These are phyloP conservation scores for Passiflora organensis DNA, from an alignment of 345 rosid genomes.

Conservation along the genomic window DNA sequence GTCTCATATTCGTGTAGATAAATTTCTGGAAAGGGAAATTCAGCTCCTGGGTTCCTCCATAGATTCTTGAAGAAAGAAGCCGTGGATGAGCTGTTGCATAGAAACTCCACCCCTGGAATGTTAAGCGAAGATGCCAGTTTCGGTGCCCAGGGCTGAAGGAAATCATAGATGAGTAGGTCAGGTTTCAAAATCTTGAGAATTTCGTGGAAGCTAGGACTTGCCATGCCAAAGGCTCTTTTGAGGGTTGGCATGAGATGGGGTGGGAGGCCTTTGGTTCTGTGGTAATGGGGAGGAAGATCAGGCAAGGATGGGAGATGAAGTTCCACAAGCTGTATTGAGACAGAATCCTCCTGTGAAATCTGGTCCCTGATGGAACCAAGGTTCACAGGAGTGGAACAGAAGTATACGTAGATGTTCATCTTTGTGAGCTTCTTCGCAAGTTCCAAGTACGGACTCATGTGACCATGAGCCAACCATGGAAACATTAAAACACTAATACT, in stretches of 20 bases:
- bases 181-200: constrained; percentile 23
- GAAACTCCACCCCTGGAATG: constrained; percentile 19
- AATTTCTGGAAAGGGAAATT: constrained; percentile 14
- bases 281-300: constrained; percentile 22
- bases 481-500: constrained; percentile 23
- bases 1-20: neutral
- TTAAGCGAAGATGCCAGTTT: constrained; percentile 10
- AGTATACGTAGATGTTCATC: constrained; percentile 17
- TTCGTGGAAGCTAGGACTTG: constrained; percentile 11
- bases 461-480: constrained; percentile 41
- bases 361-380: constrained; percentile 13
- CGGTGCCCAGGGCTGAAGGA: constrained; percentile 32
- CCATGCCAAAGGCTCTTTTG: constrained; percentile 20
- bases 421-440: constrained; percentile 25
- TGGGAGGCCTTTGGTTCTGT: constrained; percentile 34
- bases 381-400: constrained; percentile 33
- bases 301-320: constrained; percentile 28
- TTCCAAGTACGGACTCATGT: constrained; percentile 32
- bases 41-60: neutral
- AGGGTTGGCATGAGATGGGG: constrained; percentile 29
- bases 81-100: constrained; percentile 8
- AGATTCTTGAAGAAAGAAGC: constrained; percentile 8
- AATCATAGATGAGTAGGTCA: constrained; percentile 26
- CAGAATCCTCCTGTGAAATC: neutral
- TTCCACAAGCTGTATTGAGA: constrained; percentile 21